Percentiles rank a stretch among this genome's conserved stretches.
Conservation (phyloP, 139 green algal species). For the Ettlia oleoabundans region DNA sequence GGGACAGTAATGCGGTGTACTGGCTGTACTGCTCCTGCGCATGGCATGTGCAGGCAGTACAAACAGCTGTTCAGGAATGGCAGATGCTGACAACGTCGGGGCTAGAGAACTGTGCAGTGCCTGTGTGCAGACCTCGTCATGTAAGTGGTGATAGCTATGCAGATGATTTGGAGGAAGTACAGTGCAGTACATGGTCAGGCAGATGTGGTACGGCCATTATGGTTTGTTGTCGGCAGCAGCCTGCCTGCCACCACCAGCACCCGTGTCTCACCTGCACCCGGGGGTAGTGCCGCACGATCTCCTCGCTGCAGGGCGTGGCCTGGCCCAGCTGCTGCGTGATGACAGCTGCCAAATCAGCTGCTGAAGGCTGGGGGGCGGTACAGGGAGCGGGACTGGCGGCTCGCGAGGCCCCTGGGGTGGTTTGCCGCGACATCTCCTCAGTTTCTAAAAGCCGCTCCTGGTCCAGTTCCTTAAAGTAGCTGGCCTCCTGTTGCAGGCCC, state of each 20-base stretch:
- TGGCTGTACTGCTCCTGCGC: slow-evolving; percentile 22
- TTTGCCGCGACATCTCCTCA: neutral
- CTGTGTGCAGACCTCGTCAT: too few species aligned
- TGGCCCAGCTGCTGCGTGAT: slow-evolving; percentile 27
- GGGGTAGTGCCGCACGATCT: slow-evolving; percentile 24
- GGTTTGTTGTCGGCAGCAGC: too few species aligned
- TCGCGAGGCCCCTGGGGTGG: neutral
- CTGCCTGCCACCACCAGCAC: neutral
- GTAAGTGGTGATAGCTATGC: too few species aligned
- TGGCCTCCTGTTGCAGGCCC: neutral
- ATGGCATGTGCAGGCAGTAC: too few species aligned
- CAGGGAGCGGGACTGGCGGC: neutral
- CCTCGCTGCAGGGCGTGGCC: neutral
- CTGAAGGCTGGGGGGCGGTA: neutral
- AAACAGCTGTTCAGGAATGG: too few species aligned
- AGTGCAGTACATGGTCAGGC: too few species aligned
- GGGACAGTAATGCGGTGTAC: neutral
- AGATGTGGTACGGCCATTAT: too few species aligned
- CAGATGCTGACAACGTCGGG: too few species aligned
- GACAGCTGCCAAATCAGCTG: slow-evolving; percentile 10
- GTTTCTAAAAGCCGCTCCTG: slow-evolving; percentile 19
- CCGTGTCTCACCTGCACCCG: slow-evolving; percentile 11
- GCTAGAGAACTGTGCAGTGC: too few species aligned
- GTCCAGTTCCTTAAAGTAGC: slow-evolving; percentile 11
- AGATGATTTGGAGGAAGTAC: too few species aligned